A percentile compares a stretch with the other conserved stretches of the same genome.
These are phyloP conservation scores for Penicillium corylophilum DNA, from an alignment of 2,329 filamentous ascomycete species.

Conservation along the genomic window DNA sequence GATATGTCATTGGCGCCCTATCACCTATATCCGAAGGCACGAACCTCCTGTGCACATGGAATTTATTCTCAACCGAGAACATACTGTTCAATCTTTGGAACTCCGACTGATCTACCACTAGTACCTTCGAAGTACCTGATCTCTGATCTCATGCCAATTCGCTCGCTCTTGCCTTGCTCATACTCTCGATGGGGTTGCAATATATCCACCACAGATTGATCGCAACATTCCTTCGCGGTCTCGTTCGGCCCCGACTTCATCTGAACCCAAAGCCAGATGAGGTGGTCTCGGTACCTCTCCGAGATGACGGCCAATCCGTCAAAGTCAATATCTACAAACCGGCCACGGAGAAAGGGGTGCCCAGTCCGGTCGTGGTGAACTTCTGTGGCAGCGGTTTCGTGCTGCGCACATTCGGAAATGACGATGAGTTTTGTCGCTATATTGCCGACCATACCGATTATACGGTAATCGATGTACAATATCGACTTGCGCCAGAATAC, in stretches of 20 bases:
- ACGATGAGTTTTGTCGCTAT: slow-evolving; percentile 28
- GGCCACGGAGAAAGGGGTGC: not conserved
- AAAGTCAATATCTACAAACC: slow-evolving; percentile 28
- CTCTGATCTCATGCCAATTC: not conserved
- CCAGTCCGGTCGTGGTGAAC: slow-evolving; percentile 28
- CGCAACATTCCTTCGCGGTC: slow-evolving; percentile 15
- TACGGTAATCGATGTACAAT: slow-evolving; percentile 38
- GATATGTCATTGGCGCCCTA: not conserved
- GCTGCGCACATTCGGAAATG: slow-evolving; percentile 28
- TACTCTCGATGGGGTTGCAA: slow-evolving; percentile 10
- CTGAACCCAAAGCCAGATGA: slow-evolving; percentile 21
- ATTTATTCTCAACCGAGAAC: not conserved
- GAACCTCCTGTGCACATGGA: not conserved
- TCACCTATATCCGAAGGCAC: not conserved
- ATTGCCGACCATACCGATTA: slow-evolving; percentile 23
- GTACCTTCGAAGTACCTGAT: not conserved
- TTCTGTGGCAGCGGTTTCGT: slow-evolving; percentile 34
- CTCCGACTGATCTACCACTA: not conserved
- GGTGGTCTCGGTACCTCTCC: slow-evolving; percentile 22
- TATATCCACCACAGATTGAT: slow-evolving; percentile 16
- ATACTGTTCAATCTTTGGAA: not conserved
- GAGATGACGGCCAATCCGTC: slow-evolving; percentile 24
- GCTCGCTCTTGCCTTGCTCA: not conserved
- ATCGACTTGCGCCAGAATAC: slow-evolving; percentile 41
- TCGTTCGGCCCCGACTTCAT: slow-evolving; percentile 17